Evolutionary conservation across 1,284 basidiomycete species (phyloP).

Genomic region (Rhodotorula mucilaginosa): DNA sequence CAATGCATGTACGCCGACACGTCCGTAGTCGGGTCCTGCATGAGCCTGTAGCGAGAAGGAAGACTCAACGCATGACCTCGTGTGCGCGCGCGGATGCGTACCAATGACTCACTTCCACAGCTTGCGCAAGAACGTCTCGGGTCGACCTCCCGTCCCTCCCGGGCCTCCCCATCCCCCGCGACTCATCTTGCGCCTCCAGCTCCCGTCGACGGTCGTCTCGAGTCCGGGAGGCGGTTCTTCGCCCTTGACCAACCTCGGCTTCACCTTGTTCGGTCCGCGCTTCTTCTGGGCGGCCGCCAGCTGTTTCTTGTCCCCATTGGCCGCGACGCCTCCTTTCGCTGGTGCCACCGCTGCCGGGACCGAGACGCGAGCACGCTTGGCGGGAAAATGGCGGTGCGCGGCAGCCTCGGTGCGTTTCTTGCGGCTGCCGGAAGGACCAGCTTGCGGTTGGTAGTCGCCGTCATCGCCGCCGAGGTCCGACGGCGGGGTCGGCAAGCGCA

Average conservation of each 20-base stretch:
- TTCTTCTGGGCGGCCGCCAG: background rate
- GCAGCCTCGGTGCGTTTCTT: background rate
- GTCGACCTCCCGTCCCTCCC: constrained; percentile 9
- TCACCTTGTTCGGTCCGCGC: constrained; percentile 2
- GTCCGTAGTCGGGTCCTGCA: constrained; percentile 19
- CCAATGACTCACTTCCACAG: constrained; percentile 25
- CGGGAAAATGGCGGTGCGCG: background rate
- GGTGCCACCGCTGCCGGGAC: too few relatives aligned
- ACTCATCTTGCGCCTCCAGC: background rate
- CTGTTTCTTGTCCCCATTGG: background rate
- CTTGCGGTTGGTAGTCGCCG: background rate
- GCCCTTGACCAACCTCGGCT: background rate
- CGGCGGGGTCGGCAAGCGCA: constrained; percentile 1
- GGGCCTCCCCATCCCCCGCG: constrained; percentile 27
- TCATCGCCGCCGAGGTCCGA: background rate
- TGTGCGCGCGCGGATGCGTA: too few relatives aligned
- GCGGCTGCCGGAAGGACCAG: background rate
- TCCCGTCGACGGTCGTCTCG: constrained; percentile 1
- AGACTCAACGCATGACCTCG: background rate
- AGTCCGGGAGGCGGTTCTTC: background rate
- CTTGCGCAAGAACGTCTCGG: constrained; percentile 31
- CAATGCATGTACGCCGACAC: constrained; percentile 15
- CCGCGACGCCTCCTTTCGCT: background rate
- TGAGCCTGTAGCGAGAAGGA: constrained; percentile 6
- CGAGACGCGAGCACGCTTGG: background rate